Percentiles rank a stretch among this genome's conserved stretches.
Conservation (phyloP, 768 basidiomycete genomes). For the Rubroboletus pulcherrimus region DNA sequence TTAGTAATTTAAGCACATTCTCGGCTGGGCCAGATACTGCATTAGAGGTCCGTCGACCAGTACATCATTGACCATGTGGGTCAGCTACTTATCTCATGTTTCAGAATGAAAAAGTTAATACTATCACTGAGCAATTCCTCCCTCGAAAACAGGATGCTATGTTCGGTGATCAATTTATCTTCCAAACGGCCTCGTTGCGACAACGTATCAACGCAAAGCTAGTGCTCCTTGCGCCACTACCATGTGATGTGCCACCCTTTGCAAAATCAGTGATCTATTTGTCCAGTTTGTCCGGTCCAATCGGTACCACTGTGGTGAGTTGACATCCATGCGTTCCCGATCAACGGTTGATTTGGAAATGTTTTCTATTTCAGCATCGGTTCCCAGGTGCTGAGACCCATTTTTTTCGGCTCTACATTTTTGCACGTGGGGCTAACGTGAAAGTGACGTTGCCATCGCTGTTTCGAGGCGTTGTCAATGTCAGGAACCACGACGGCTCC, state of each 20-base stretch:
- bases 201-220: constrained; percentile 28
- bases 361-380: constrained; percentile 17
- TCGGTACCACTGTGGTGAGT: constrained; percentile 27
- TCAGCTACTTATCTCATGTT: not conserved
- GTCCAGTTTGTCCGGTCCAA: constrained; percentile 25
- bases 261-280: constrained; percentile 34
- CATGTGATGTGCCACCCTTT: constrained; percentile 27
- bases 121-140: constrained; percentile 26
- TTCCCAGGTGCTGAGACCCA: constrained; percentile 26
- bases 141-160: constrained; percentile 28
- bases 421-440: constrained; percentile 28
- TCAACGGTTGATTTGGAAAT: constrained; percentile 5
- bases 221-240: constrained; percentile 23
- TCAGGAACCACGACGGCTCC: constrained; percentile 16
- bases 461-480: constrained; percentile 28
- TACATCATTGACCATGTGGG: not conserved
- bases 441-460: constrained; percentile 26
- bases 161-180: constrained; percentile 31
- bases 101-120: constrained; percentile 20
- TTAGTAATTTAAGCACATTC: constrained; percentile 24
- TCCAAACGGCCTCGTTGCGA: constrained; percentile 18
- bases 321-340: not conserved
- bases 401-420: constrained; percentile 29
- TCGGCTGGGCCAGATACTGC: constrained; percentile 5
- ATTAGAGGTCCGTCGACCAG: constrained; percentile 18